Conservation (phyloP, 352 stramenopile species). For the Globisporangium canariense region DNA sequence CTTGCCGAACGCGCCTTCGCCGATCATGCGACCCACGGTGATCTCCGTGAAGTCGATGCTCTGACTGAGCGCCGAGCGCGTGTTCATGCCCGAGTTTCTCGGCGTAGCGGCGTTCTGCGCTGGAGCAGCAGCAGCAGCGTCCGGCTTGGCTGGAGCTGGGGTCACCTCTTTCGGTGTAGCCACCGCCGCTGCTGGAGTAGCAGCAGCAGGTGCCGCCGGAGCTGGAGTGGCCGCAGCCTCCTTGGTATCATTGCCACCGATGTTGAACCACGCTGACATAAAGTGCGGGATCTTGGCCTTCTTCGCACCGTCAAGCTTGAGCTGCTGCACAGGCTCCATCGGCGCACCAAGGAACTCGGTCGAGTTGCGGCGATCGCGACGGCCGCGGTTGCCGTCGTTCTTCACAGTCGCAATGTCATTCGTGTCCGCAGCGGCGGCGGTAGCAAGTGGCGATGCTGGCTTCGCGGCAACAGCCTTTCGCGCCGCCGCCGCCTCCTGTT, state of each 20-base stretch:
- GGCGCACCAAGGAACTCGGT: conserved; percentile 47
- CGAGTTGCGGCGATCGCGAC: conserved; percentile 33
- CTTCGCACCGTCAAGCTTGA: conserved; percentile 61
- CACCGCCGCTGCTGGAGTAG: not conserved
- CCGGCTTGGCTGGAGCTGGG: not conserved
- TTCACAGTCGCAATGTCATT: conserved; percentile 49
- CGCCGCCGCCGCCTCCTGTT: conserved; percentile 20
- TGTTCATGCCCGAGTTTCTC: conserved; percentile 13
- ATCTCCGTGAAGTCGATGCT: conserved; percentile 66
- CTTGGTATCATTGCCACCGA: conserved; percentile 40
- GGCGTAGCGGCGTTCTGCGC: not conserved
- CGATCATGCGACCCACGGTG: conserved; percentile 54
- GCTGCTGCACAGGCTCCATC: conserved; percentile 54
- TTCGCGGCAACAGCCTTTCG: conserved; percentile 16
- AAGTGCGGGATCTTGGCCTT: conserved; percentile 78
- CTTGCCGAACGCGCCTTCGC: conserved; percentile 65
- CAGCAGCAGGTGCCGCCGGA: conserved; percentile 8
- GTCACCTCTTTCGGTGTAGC: not conserved
- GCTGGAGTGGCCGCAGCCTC: conserved; percentile 20
- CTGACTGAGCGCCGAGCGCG: conserved; percentile 31
- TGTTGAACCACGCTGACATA: conserved; percentile 65
- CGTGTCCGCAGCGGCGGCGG: conserved; percentile 10
- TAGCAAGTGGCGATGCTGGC: not conserved
- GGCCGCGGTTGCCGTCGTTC: conserved; percentile 33
- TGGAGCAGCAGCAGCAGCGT: not conserved